These are phyloP conservation scores for Ramaria rubella DNA, from an alignment of 768 basidiomycete species.

Conservation along the genomic window DNA sequence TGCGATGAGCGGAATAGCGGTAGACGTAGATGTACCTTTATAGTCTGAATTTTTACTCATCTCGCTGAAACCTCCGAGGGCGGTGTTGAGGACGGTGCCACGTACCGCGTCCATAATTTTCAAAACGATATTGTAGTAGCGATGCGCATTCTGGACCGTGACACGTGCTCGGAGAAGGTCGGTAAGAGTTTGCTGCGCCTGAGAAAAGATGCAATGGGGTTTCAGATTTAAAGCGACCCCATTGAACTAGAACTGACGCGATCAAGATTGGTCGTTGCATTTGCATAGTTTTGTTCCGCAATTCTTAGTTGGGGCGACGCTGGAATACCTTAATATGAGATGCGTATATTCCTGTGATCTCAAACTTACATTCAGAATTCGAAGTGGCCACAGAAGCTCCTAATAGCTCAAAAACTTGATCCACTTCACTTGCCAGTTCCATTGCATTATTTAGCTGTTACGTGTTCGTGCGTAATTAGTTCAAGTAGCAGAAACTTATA, in stretches of 20 bases:
- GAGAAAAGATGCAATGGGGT: neutral
- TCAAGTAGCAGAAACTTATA: neutral
- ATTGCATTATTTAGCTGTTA: neutral
- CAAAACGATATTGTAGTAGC: slow-evolving; percentile 8
- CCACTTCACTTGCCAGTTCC: neutral
- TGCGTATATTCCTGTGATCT: neutral
- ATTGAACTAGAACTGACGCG: neutral
- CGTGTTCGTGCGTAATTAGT: neutral
- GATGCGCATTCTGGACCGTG: slow-evolving; percentile 12
- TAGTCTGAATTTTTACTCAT: slow-evolving; percentile 10
- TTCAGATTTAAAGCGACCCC: no score
- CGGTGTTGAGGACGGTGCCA: neutral
- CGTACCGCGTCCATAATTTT: slow-evolving; percentile 6
- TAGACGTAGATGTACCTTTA: slow-evolving; percentile 3
- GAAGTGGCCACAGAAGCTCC: neutral
- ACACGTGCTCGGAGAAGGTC: slow-evolving; percentile 8
- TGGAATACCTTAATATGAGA: neutral
- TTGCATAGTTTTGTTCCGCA: neutral
- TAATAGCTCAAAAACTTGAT: slow-evolving; percentile 8
- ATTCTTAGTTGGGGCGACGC: neutral
- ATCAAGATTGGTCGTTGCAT: neutral
- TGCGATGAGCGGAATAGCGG: neutral
- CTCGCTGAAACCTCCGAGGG: slow-evolving; percentile 8
- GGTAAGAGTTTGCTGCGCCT: neutral
- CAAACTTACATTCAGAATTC: neutral